Evolutionary conservation across 23 red algal species (phyloP), one percentile per base, ranked within the genome.

Genomic region (Gracilaria gracilis): DNA sequence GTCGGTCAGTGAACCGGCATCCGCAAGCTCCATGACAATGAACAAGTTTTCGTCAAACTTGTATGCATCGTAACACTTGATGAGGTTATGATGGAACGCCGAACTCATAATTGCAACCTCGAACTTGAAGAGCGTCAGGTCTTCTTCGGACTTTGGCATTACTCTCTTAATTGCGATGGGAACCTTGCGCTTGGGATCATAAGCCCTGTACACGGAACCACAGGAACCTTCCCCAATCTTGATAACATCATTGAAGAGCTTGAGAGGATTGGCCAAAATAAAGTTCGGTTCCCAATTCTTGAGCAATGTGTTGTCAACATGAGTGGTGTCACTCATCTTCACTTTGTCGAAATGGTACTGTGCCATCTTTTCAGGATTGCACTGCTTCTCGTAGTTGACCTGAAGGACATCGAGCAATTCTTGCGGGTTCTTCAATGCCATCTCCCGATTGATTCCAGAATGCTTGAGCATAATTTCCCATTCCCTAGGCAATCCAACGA

Each of bases 91-190:
- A 78, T 99, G 94, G 39, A 85, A 87, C 1, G 89, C 89, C 25
- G 90, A 93, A 46, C 85, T 89, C 91, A 96, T 95, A 31, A 99
- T 83, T 23, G 85, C 89, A n/a, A 99, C 93, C 80, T 99, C 97
- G 23, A 88, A 88, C 75, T 99, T 93, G 65, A 95, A 92, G 50
- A 93, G 83, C 19, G 67, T 81, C 4, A 95, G 81, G 40, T 95
- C 97, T 32, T 92, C 75, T 47, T 90, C 76, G 0, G 89, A 59
- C 44, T 76, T 85, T 3, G 94, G 83, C 37, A 84, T 65, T 24
- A 99, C 97, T 37, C 88, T 64, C 80, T 99, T 99, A 55, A 99
- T 82, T 2, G 97, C 97, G 19, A 96, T 53, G 46, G 83, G 34
- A 31, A 67, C 51, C 16, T 81, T 74, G 34, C 80, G 75, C 79